These are phyloP conservation scores for Striga asiatica DNA, from an alignment of 257 asterid species.

Conservation along the genomic window DNA sequence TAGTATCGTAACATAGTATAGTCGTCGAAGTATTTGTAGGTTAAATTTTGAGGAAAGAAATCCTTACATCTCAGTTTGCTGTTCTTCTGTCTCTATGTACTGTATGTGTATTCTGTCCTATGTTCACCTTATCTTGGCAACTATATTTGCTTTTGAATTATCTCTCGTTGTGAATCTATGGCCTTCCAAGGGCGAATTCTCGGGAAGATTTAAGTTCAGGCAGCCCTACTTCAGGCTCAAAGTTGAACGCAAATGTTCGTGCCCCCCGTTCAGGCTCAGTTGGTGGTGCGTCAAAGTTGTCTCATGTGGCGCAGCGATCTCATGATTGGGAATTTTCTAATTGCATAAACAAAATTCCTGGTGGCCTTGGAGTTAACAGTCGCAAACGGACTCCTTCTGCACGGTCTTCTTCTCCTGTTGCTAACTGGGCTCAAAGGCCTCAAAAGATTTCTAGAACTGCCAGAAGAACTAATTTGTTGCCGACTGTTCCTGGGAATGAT, in stretches of 20 bases:
- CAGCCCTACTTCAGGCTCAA: constrained; percentile 79
- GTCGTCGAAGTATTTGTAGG: constrained; percentile 3
- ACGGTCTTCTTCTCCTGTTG: constrained; percentile 79
- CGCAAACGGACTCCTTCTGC: constrained; percentile 68
- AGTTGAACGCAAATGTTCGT: constrained; percentile 55
- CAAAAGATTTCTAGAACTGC: constrained; percentile 79
- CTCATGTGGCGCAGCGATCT: constrained; percentile 51
- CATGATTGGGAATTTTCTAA: constrained; percentile 84
- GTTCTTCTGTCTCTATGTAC: constrained; percentile 8
- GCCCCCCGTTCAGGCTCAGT: constrained; percentile 71
- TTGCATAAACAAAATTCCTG: constrained; percentile 55
- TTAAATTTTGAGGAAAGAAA: background rate
- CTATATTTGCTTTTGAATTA: constrained; percentile 12
- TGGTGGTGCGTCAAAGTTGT: constrained; percentile 53
- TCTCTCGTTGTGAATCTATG: constrained; percentile 5
- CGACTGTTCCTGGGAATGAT: constrained; percentile 53
- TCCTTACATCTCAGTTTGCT: background rate
- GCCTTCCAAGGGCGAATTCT: constrained; percentile 45
- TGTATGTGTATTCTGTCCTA: background rate
- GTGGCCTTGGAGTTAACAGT: constrained; percentile 46
- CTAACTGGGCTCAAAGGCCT: constrained; percentile 80
- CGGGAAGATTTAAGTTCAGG: constrained; percentile 72
- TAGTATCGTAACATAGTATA: too few relatives aligned
- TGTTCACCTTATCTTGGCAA: background rate
- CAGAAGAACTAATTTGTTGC: constrained; percentile 61